Evolutionary conservation across 2,329 filamentous ascomycete species (phyloP).

Genomic region (Exutisphaerella laricina): DNA sequence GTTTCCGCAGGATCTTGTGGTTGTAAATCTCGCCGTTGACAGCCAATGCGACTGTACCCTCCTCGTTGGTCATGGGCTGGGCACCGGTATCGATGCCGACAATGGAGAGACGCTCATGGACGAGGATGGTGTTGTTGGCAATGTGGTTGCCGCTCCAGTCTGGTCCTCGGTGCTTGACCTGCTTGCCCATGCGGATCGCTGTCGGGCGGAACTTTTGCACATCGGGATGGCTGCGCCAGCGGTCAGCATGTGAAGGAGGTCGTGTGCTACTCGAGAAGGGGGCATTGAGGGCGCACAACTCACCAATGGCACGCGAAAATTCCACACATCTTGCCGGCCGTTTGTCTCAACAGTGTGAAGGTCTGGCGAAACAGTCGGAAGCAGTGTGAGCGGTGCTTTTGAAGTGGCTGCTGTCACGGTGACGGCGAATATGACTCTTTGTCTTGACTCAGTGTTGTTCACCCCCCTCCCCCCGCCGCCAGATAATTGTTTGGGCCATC

Average conservation of each 20-base stretch:
- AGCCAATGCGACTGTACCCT: slow-evolving; percentile 80
- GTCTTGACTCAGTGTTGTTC: too few species aligned
- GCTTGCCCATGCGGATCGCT: slow-evolving; percentile 87
- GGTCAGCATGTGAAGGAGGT: slow-evolving; percentile 16
- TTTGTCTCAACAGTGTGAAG: not conserved
- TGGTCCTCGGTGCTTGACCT: slow-evolving; percentile 93
- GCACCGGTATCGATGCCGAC: slow-evolving; percentile 96
- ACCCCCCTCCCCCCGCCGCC: too few species aligned
- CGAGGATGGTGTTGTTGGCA: slow-evolving; percentile 89
- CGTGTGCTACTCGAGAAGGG: slow-evolving; percentile 42
- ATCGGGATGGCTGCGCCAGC: slow-evolving; percentile 67
- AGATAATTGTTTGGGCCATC: too few species aligned
- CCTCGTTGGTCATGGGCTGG: slow-evolving; percentile 89
- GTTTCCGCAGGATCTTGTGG: slow-evolving; percentile 89
- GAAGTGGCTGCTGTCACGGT: too few species aligned
- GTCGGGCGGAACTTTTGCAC: slow-evolving; percentile 95
- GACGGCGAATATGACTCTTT: too few species aligned
- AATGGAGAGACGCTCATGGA: slow-evolving; percentile 95
- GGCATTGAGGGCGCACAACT: slow-evolving; percentile 74
- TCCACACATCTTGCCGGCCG: slow-evolving; percentile 71
- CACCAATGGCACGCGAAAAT: slow-evolving; percentile 89
- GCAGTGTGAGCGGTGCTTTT: not conserved
- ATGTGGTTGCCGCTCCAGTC: slow-evolving; percentile 93
- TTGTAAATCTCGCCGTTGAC: slow-evolving; percentile 99
- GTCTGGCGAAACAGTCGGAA: not conserved